Evolutionary conservation across 192 early-diverging fungal species (phyloP), one percentile per base, ranked within the genome.

Genomic region (Backusella circina): DNA sequence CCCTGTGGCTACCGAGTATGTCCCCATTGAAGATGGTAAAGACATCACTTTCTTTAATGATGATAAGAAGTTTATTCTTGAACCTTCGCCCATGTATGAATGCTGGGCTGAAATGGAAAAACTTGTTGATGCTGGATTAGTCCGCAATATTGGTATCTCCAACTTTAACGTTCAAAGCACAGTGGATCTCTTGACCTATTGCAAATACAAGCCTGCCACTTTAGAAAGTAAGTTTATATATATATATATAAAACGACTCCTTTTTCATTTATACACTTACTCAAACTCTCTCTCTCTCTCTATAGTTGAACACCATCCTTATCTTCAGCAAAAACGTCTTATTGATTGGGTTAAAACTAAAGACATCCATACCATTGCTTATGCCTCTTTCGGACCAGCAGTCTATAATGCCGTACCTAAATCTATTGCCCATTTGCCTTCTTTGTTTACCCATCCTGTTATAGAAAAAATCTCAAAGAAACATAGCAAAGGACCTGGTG

Each of bases 101-200:
- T 89, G 87, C 10, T 94, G 92, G 92, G 68, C 79, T 66, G 91
- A 83, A 16, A 89, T 95, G 90, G 94, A 94, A 83, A 80, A 83
- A 37, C 71, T 94, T 18, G 88, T 86, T n/a, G n/a, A n/a, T n/a
- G n/a, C n/a, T n/a, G n/a, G n/a, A n/a, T n/a, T n/a, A n/a, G n/a
- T n/a, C n/a, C n/a, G n/a, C n/a, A n/a, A n/a, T n/a, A n/a, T n/a
- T n/a, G n/a, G n/a, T n/a, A n/a, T n/a, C n/a, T n/a, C n/a, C n/a
- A n/a, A n/a, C n/a, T n/a, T n/a, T n/a, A n/a, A n/a, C n/a, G n/a
- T n/a, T n/a, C n/a, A n/a, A n/a, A n/a, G n/a, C n/a, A n/a, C n/a
- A n/a, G n/a, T n/a, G n/a, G n/a, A n/a, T n/a, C n/a, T n/a, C n/a
- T n/a, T n/a, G n/a, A n/a, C n/a, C n/a, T n/a, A n/a, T n/a, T n/a